Base-by-base conservation (phyloP, 2,329 filamentous ascomycete species). In the Fusarium dlaminii region DNA sequence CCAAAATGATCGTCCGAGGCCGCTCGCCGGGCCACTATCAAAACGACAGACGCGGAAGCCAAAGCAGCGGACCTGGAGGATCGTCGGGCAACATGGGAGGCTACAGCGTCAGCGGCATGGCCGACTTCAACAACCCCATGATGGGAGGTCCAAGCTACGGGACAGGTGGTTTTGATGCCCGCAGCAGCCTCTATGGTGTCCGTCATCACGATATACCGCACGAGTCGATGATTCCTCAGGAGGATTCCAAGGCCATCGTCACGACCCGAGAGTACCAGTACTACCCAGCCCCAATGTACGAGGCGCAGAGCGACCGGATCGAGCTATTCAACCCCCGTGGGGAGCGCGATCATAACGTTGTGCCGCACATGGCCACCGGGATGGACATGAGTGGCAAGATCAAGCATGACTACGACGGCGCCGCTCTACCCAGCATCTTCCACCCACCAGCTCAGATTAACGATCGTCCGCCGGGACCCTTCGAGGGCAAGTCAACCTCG, bases 1-100 rank as follows among this genome's bases (percentile, higher is more conserved):
- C 92, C 67, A 93, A 92, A 80, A 94, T 96, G 88, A 94, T 97
- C 75, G 94, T 96, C n/a, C 92, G 94, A 29, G 94, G 94, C 11
- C 90, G 94, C 32, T 95, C 93, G 13, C 94, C 94, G 0, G 94
- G 93, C 4, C 94, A 95, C 78, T 95, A 95, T 82, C 91, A 93
- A 78, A 90, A 92, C 49, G 91, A 92, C 74, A 86, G 92, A 72
- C 88, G 91, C 62, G 88, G 90, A 59, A 94, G 91, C 80, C 87
- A 91, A 6, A 90, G 91, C 77, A 94, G 92, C 77, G 92, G 93
- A 6, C 86, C 88, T 5, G 87, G 87, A 63, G 92, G 93, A 20
- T 90, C 91, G 2, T 89, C 90, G 42, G 89, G 91, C 29, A 88
- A 87, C 46, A 87, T 90, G 73, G 87, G 90, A 24, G 84, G 84